Evolutionary conservation across 2,329 filamentous ascomycete genomes (phyloP).

Genomic region (Pseudocercospora ulei): DNA sequence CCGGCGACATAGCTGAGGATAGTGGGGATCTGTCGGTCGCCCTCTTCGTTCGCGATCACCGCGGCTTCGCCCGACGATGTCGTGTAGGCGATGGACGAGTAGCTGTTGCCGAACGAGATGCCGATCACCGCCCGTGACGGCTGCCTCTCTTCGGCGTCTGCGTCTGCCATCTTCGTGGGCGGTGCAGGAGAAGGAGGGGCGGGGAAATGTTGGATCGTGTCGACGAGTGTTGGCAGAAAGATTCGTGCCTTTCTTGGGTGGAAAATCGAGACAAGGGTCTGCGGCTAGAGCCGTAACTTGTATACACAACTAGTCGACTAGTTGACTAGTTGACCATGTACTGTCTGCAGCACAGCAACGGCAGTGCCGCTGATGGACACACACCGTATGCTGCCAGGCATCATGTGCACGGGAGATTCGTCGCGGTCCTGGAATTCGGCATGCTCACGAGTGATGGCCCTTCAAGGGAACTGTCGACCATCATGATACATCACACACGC

Average conservation of each 20-base stretch:
- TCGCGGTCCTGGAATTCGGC: no score
- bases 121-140: conserved; percentile 58
- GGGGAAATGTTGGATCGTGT: background rate
- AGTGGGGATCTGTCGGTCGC: conserved; percentile 94
- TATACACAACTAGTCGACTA: no score
- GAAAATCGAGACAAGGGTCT: conserved; percentile 6
- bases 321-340: no score
- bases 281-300: background rate
- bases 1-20: conserved; percentile 89
- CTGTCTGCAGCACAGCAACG: no score
- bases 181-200: conserved; percentile 8
- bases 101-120: conserved; percentile 95
- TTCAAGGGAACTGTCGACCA: no score
- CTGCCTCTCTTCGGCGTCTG: conserved; percentile 35
- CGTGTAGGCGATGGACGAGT: conserved; percentile 92
- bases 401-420: no score
- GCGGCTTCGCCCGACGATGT: conserved; percentile 70
- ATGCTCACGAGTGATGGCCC: no score
- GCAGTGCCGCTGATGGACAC: no score
- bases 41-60: conserved; percentile 98
- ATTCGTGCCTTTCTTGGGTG: conserved; percentile 6
- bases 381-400: no score
- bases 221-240: background rate
- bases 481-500: no score
- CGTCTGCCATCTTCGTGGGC: conserved; percentile 42